phyloP scores from a whole-genome alignment of 2,329 filamentous ascomycete species.

The Dothideomycetidae sp. region DNA sequence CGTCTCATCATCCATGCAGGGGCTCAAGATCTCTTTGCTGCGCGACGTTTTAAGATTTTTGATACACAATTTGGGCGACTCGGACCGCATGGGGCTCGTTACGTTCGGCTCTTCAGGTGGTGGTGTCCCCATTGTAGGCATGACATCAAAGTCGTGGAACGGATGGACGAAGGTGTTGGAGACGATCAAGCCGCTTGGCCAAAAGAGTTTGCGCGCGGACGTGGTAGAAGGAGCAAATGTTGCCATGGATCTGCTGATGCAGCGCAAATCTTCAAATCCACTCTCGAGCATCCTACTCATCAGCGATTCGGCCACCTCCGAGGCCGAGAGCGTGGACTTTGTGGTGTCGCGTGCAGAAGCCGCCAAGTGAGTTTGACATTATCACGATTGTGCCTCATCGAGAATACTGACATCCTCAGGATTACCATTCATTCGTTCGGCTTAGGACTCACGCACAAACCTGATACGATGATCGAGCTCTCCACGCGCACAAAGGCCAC shows the following conservation, averaged over 20 bases:
- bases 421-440: constrained; percentile 96
- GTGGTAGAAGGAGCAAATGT: constrained; percentile 96
- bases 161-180: constrained; percentile 79
- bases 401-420: constrained; percentile 28
- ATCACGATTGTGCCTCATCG: constrained; percentile 5
- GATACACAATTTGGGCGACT: constrained; percentile 74
- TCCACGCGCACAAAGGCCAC: constrained; percentile 92
- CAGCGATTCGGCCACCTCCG: constrained; percentile 89
- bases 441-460: constrained; percentile 90
- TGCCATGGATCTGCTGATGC: constrained; percentile 97
- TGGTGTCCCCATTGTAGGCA: constrained; percentile 88
- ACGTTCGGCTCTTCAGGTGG: constrained; percentile 92
- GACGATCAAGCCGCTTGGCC: constrained; percentile 82
- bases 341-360: constrained; percentile 93
- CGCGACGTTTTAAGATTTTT: constrained; percentile 87
- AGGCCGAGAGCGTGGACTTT: constrained; percentile 91
- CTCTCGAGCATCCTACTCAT: constrained; percentile 92
- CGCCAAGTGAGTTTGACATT: constrained; percentile 72
- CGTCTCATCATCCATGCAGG: constrained; percentile 96
- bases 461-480: constrained; percentile 95
- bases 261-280: constrained; percentile 88
- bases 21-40: constrained; percentile 92
- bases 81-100: constrained; percentile 91
- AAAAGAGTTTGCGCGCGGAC: constrained; percentile 92
- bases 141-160: constrained; percentile 89